These are phyloP conservation scores for Tylopilus sp. DNA, from an alignment of 1,284 basidiomycete genomes.

Conservation along the genomic window DNA sequence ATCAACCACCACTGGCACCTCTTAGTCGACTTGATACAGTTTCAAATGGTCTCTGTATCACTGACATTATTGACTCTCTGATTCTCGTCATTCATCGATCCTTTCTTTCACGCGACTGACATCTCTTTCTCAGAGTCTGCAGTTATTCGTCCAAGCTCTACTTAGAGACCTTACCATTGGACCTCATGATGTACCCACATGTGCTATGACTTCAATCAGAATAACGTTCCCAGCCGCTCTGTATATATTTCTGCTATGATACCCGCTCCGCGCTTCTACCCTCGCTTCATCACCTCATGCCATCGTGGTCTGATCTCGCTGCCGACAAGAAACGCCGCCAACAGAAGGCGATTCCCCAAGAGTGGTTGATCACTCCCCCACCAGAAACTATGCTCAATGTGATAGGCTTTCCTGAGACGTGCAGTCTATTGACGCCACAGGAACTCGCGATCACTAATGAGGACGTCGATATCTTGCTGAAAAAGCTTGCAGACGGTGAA, in stretches of 20 bases:
- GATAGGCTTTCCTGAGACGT: conserved; percentile 40
- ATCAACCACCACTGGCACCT: conserved; percentile 79
- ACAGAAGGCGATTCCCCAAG: conserved; percentile 46
- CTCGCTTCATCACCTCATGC: conserved; percentile 7
- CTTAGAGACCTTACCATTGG: neutral
- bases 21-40: conserved; percentile 74
- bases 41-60: conserved; percentile 48
- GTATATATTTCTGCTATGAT: too few relatives aligned
- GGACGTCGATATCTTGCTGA: conserved; percentile 40
- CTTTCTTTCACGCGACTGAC: conserved; percentile 20
- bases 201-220: neutral
- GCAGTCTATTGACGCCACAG: conserved; percentile 43
- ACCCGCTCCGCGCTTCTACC: too few relatives aligned
- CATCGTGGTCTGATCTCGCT: conserved; percentile 45
- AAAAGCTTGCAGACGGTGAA: conserved; percentile 40
- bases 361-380: conserved; percentile 45
- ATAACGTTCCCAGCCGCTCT: neutral
- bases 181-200: conserved; percentile 7
- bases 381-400: conserved; percentile 41
- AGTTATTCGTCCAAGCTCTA: neutral
- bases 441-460: conserved; percentile 55
- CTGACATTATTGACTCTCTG: conserved; percentile 83
- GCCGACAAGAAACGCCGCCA: conserved; percentile 45
- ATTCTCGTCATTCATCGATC: conserved; percentile 37
- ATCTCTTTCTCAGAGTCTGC: conserved; percentile 4